Percentiles rank a stretch among this genome's conserved stretches.
Conservation (phyloP, 768 basidiomycete genomes). For the Cytidiella melzeri region DNA sequence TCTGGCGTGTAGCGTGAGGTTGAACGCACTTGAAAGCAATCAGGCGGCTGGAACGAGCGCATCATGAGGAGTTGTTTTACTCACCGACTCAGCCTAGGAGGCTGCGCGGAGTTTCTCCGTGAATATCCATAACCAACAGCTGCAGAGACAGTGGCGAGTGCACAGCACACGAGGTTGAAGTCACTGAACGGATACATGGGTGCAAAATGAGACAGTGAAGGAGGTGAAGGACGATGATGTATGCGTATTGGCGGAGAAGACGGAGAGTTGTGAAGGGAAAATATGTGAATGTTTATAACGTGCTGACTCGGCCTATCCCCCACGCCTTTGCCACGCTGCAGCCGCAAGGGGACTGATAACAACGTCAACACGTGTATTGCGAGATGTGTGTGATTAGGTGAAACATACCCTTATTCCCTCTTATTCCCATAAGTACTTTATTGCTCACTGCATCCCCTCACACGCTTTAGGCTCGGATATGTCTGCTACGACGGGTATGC, state of each 20-base stretch:
- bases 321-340: background rate
- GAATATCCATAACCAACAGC: conserved; percentile 20
- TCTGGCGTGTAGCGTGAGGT: background rate
- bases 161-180: conserved; percentile 22
- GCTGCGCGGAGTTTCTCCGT: conserved; percentile 2
- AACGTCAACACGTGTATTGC: background rate
- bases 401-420: background rate
- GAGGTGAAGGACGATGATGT: conserved; percentile 4
- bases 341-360: background rate
- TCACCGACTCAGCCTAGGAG: conserved; percentile 1
- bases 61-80: too few relatives aligned
- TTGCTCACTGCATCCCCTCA: too few relatives aligned
- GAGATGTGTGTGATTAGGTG: background rate
- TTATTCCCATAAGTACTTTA: too few relatives aligned
- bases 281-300: background rate
- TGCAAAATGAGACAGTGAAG: background rate
- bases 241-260: background rate
- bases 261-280: background rate
- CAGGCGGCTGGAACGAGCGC: background rate
- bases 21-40: background rate
- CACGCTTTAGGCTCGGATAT: too few relatives aligned
- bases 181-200: conserved; percentile 22
- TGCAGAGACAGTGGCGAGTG: conserved; percentile 22
- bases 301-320: background rate
- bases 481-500: too few relatives aligned